Base-by-base conservation (phyloP, 2,329 filamentous ascomycete genomes). In the Neopestalotiopsis clavispora region DNA sequence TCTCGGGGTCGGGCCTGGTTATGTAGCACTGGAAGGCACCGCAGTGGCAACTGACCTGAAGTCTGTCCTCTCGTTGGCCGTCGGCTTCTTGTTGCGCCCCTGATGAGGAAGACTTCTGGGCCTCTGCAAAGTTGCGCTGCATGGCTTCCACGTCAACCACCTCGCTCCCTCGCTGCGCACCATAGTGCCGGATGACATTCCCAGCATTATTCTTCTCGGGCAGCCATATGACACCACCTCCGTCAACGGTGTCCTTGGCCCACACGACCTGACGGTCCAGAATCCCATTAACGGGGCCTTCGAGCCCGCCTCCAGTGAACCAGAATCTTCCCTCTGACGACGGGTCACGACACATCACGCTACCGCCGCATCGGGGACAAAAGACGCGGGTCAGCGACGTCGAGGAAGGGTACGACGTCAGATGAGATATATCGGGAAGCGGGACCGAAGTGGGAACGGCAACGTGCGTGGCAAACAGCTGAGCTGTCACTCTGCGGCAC, bases 221-320 rank as follows among this genome's bases (percentile, higher is more conserved):
- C 10, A 63, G 60, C 60, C 60, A 63, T 63, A 63, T 42, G 13
- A 42, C 17, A 14, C 38, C 60, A 12, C 32, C 60, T 10, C 60
- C 60, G 3, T 63, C 60, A 1, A 12, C 9, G 4, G 13, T 63
- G 9, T 63, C 30, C 4, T 63, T 23, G 32, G 34, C 32, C 2
- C 40, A 63, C 32, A 63, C 40, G 1, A 32, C 60, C 32, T 63
- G 60, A 7, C 60, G 60, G n/a, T 63, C 60, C 38, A 42, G n/a
- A 4, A 63, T 38, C 20, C 60, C 60, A 5, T 63, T 4, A 20
- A 34, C 10, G 3, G 60, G 12, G 0, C 60, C 34, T 14, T 38
- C 60, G 10, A 63, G n/a, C 14, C 20, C 60, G 12, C 38, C 60
- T 7, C 60, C 14, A 7, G 59, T 40, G 34, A 62, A 62, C n/a